Conservation (phyloP, 257 asterid species). For the Solanum piurae region DNA sequence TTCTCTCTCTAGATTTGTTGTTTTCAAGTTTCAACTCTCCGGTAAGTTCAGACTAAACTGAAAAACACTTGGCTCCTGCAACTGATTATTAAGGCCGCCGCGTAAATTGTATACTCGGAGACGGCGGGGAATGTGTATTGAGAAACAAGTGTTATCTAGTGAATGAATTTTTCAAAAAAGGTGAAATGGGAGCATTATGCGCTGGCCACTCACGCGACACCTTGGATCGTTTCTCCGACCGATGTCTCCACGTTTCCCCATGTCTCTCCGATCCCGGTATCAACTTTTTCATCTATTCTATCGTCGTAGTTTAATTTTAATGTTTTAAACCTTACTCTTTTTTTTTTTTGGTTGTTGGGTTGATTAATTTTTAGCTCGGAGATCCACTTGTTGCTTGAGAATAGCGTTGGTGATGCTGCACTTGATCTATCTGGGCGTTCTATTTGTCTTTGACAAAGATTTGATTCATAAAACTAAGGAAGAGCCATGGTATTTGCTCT, state of each 20-base stretch:
- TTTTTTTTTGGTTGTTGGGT: neutral
- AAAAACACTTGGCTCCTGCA: neutral
- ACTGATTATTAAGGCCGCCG: neutral
- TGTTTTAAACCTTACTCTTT: neutral
- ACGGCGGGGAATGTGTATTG: neutral
- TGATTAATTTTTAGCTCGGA: conserved; percentile 37
- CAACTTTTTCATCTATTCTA: neutral
- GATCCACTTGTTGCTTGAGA: conserved; percentile 67
- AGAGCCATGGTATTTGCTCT: conserved; percentile 55
- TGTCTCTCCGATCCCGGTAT: conserved; percentile 91
- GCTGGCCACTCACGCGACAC: conserved; percentile 37
- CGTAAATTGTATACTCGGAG: neutral
- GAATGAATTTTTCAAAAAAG: neutral
- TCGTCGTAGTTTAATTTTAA: neutral
- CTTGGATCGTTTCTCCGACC: conserved; percentile 57
- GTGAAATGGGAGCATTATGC: conserved; percentile 59
- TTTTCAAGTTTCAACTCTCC: neutral
- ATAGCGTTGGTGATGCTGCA: conserved; percentile 77
- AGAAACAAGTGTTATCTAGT: neutral
- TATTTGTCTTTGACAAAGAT: conserved; percentile 53
- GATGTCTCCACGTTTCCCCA: conserved; percentile 66
- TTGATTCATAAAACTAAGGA: conserved; percentile 48
- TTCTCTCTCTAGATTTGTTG: neutral
- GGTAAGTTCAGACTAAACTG: neutral
- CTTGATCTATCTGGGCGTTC: conserved; percentile 46